These are phyloP conservation scores for Geotrichum bryndzae DNA, from an alignment of 1,139 yeast species.

Conservation along the genomic window DNA sequence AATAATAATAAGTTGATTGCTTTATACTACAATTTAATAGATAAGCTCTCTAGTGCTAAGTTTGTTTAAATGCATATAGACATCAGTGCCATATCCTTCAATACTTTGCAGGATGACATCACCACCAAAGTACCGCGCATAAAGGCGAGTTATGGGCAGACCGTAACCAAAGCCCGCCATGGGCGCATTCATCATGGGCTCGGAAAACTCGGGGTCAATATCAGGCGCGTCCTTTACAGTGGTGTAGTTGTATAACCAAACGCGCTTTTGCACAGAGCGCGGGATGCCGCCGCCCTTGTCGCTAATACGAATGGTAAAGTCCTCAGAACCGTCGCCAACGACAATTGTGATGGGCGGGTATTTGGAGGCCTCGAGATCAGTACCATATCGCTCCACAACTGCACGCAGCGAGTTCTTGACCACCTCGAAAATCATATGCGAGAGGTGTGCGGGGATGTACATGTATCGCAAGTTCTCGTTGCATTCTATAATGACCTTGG, in stretches of 20 bases:
- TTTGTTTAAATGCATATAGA: conserved; percentile 63
- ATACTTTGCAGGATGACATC: conserved; percentile 68
- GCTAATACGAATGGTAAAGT: conserved; percentile 70
- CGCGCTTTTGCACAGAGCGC: conserved; percentile 64
- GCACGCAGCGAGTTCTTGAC: conserved; percentile 80
- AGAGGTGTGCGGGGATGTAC: conserved; percentile 88
- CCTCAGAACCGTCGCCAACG: conserved; percentile 72
- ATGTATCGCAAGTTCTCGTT: conserved; percentile 64
- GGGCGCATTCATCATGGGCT: conserved; percentile 54
- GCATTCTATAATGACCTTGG: conserved; percentile 66
- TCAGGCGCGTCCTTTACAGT: conserved; percentile 63
- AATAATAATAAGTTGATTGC: background rate
- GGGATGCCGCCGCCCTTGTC: conserved; percentile 87
- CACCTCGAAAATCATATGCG: conserved; percentile 80
- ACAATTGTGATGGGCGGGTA: conserved; percentile 73
- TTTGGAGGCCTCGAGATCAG: conserved; percentile 36
- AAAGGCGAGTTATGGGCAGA: conserved; percentile 64
- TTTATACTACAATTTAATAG: conserved; percentile 5
- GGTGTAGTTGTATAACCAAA: conserved; percentile 77
- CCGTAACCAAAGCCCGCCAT: conserved; percentile 88
- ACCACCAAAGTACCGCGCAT: conserved; percentile 77
- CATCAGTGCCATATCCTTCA: conserved; percentile 86
- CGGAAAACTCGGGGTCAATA: conserved; percentile 46
- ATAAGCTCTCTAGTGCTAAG: conserved; percentile 29
- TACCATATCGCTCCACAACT: conserved; percentile 66